phyloP scores from a whole-genome alignment of 805 yeast species.

The Teunomyces gatunensis region DNA sequence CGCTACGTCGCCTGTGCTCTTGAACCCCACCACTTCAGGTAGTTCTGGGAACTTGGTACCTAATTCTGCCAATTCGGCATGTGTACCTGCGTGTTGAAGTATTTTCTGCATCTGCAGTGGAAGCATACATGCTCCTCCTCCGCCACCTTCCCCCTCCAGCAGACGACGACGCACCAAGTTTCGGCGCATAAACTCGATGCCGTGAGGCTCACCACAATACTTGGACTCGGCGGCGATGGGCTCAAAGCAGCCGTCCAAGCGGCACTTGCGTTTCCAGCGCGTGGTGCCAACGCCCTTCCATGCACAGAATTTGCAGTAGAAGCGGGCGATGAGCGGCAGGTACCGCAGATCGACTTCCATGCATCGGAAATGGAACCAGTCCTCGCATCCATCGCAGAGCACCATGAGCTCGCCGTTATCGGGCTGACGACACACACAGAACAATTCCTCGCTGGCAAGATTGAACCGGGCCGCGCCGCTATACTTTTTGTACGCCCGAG shows the following conservation, averaged over 20 bases:
- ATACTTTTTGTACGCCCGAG: constrained; percentile 38
- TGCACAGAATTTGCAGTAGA: constrained; percentile 73
- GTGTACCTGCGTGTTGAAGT: constrained; percentile 19
- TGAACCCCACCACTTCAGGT: constrained; percentile 25
- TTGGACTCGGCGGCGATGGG: constrained; percentile 59
- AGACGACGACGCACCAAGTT: constrained; percentile 13
- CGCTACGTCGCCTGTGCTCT: constrained; percentile 11
- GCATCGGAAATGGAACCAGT: constrained; percentile 89
- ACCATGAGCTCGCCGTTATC: constrained; percentile 85
- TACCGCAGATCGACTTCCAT: constrained; percentile 54
- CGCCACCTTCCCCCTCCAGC: too few relatives aligned
- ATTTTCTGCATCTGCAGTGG: constrained; percentile 21
- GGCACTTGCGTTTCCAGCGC: constrained; percentile 75
- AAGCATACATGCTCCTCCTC: constrained; percentile 13
- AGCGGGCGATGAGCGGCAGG: constrained; percentile 57
- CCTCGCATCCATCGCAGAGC: constrained; percentile 94
- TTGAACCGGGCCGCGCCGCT: constrained; percentile 39
- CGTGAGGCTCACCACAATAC: constrained; percentile 77
- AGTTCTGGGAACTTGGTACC: constrained; percentile 45
- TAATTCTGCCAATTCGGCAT: constrained; percentile 21
- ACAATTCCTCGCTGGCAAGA: constrained; percentile 59
- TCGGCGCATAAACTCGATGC: constrained; percentile 40
- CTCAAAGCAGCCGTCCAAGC: constrained; percentile 53
- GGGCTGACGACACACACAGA: constrained; percentile 73
- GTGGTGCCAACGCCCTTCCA: constrained; percentile 51